These are phyloP conservation scores for Harrya chromipes DNA, from an alignment of 768 basidiomycete genomes.

Conservation along the genomic window DNA sequence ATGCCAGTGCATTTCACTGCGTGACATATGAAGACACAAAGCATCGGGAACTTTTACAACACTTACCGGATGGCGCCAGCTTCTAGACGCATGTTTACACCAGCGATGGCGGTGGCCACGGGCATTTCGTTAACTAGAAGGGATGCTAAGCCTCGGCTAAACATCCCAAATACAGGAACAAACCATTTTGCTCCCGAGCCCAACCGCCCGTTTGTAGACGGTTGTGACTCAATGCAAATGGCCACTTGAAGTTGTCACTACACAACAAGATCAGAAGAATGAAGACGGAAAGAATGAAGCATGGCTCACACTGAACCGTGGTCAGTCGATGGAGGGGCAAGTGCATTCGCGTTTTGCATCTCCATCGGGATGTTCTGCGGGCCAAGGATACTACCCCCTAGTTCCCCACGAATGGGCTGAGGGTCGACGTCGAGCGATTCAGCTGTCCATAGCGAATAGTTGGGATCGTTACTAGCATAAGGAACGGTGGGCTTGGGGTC, in stretches of 20 bases:
- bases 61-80: conserved; percentile 40
- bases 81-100: conserved; percentile 43
- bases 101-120: conserved; percentile 37
- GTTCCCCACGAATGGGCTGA: conserved; percentile 42
- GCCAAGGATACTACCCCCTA: conserved; percentile 50
- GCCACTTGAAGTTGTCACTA: conserved; percentile 58
- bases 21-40: conserved; percentile 5
- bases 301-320: conserved; percentile 43
- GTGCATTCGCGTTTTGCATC: conserved; percentile 51
- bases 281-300: background rate
- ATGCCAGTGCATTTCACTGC: conserved; percentile 46
- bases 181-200: conserved; percentile 61
- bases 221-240: conserved; percentile 58
- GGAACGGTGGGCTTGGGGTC: conserved; percentile 42
- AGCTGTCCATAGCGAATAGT: conserved; percentile 40
- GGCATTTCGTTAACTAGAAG: conserved; percentile 38
- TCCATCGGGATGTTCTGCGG: conserved; percentile 57
- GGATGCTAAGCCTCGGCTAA: background rate
- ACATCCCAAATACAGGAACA: conserved; percentile 4
- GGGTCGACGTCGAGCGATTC: conserved; percentile 27
- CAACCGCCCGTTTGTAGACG: conserved; percentile 62
- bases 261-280: background rate
- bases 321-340: conserved; percentile 66
- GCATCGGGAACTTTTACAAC: background rate
- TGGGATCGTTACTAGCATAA: conserved; percentile 45